Base-by-base conservation (phyloP, 352 stramenopile species). In the Blastocystis sp. region DNA sequence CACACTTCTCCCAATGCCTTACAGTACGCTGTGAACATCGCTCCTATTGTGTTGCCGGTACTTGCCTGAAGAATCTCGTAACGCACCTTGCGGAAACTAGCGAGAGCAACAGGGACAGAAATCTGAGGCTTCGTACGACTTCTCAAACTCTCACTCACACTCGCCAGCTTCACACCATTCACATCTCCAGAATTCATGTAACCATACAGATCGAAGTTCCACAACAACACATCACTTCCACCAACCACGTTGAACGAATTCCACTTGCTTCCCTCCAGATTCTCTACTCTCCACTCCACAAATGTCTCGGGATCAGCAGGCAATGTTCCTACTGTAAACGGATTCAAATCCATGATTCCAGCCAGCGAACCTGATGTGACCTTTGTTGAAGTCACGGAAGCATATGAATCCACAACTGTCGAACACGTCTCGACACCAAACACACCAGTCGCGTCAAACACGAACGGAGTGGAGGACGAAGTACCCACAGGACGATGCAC, bases 361-460 rank as follows among this genome's bases (percentile, higher is more conserved):
- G 42, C 61, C 4, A 73, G 32, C 4, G 61, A 46, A 4, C 38
- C 61, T 1, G 29, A 11, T 36, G 36, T 48, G 29, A 29, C n/a
- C 14, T 11, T 73, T 7, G 61, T 73, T 73, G n/a, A 21, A 32
- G n/a, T 49, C 6, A 73, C n/a, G 16, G 61, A 73, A 27, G 38
- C 3, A 29, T 53, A 73, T 8, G 32, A 36, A 73, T 73, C 61
- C 4, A 73, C 11, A 29, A 73, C 61, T 21, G 36, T n/a, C 18
- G 61, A 73, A 29, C 61, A 73, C 3, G 42, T 29, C 14, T 73
- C 46, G 16, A 73, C 61, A 21, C 61, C 61, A 49, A 73, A 73
- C n/a, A 73, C 61, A 27, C 61, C 61, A 51, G 32, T 73, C 16
- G 61, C 61, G 29, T 73, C 61, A n/a, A 73, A 73, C 6, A 49